Base-by-base conservation (phyloP, 331 rosid genomes). In the Erythrophleum ivorense region DNA sequence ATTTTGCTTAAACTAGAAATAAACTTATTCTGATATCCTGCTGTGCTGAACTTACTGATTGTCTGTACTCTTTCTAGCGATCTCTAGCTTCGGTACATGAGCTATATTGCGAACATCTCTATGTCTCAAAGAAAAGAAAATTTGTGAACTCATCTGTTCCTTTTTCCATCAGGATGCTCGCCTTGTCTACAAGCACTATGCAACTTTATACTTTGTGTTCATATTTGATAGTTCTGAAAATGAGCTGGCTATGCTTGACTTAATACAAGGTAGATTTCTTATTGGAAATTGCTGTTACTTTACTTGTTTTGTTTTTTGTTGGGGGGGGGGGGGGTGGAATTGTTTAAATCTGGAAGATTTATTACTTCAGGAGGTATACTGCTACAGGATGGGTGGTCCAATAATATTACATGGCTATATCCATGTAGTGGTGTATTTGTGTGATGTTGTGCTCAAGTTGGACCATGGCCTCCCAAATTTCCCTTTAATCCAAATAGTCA, bases 241-340 rank as follows among this genome's bases (percentile, higher is more conserved):
- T 41, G 98, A 94, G 90, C 99, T 96, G 62, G 99, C 98, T 70
- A 94, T 96, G 94, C 98, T 94, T 18, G 99, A 96, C 84, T 80
- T 94, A 82, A 96, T 94, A 81, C 98, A 96, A 95, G 98, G 98
- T 95, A 82, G 55, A 33, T 79, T 79, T 74, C 69, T 46, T 38
- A 15, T 73, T 67, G 18, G 21, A 81, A 36, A 57, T 49, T 75
- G 12, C 40, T 55, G 21, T 71, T 69, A 11, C 70, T 45, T 77
- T 29, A 58, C n/a, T 9, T 24, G n/a, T n/a, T n/a, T n/a, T n/a
- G n/a, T 72, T 45, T 45, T 65, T 57, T 5, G 43, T 21, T 24
- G 29, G 29, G 29, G 29, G 29, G 29, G 29, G 29, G 29, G 29
- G 29, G 29, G 29, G 29, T 0, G 29, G 29, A 53, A 6, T 55